Base-by-base conservation (phyloP, 805 yeast species). In the Lachancea waltii region DNA sequence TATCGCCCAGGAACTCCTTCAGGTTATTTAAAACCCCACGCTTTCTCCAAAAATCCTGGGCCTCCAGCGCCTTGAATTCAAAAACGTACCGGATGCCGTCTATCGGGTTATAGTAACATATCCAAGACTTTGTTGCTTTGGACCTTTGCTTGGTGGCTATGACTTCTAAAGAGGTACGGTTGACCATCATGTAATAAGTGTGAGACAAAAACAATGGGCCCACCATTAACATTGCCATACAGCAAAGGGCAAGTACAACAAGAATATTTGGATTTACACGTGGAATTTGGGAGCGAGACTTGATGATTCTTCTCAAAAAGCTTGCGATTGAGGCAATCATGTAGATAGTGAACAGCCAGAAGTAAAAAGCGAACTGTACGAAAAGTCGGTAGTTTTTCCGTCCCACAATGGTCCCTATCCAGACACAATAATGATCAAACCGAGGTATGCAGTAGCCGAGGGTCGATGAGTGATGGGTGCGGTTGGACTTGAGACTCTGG, bases 351-450 rank as follows among this genome's bases (percentile, higher is more conserved):
- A 63, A 54, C 3, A 56, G 16, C 19, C 61, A 56, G 21, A 68
- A 58, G 49, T 65, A 63, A 4, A 66, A 29, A 22, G 71, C 50
- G 49, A 71, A 79, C 44, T 73, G 77, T 3, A 79, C 36, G 50
- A 87, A 87, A 20, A 67, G 60, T 35, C 70, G 54, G 54, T 77
- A 76, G 58, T 90, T 89, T 26, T 63, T 56, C 42, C 73, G 71
- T 0, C 95, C 96, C 30, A 89, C 74, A 4, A 77, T 73, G 0
- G 70, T 56, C 1, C 95, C 94, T 0, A 90, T 59, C 81, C 85
- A 86, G 0, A 76, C 53, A 55, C 97, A 89, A 51, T 70, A 81
- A 56, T 89, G 97, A 59, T 89, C 97, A 67, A 84, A 81, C 41
- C 72, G 68, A 0, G 84, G 77, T 0, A 87, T 76, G 53, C 95